Conservation (phyloP, 331 rosid genomes). For the Acacia concinna region DNA sequence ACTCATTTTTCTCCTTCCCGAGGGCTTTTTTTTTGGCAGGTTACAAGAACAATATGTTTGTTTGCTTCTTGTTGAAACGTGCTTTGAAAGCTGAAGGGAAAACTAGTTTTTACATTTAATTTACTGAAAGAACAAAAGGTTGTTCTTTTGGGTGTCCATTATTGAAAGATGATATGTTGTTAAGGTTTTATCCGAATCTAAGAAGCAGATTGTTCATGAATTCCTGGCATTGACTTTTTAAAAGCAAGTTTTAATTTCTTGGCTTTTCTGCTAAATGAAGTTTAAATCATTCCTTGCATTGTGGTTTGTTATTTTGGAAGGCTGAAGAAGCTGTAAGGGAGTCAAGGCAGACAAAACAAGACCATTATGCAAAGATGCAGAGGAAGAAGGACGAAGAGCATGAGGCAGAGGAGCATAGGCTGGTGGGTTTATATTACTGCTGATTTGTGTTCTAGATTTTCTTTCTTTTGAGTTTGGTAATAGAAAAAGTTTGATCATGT, state of each 20-base stretch:
- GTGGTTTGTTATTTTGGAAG: constrained; percentile 42
- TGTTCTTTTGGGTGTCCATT: constrained; percentile 21
- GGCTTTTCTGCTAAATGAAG: constrained; percentile 7
- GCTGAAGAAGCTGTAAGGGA: constrained; percentile 86
- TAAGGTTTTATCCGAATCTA: not conserved
- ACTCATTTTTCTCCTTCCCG: not conserved
- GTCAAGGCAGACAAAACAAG: constrained; percentile 71
- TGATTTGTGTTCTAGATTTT: constrained; percentile 18
- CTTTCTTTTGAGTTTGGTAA: constrained; percentile 19
- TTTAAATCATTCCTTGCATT: constrained; percentile 16
- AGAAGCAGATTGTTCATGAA: not conserved
- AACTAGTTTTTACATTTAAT: not conserved
- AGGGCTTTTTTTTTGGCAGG: too few relatives aligned
- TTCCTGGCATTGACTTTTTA: not conserved
- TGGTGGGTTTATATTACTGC: constrained; percentile 50
- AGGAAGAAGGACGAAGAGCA: constrained; percentile 94
- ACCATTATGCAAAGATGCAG: constrained; percentile 68
- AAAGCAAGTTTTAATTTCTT: not conserved
- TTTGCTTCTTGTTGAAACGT: not conserved
- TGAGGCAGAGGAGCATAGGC: constrained; percentile 67
- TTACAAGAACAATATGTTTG: not conserved
- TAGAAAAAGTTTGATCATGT: constrained; percentile 23
- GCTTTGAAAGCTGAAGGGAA: not conserved
- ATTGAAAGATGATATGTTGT: constrained; percentile 2
- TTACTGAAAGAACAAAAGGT: not conserved